Evolutionary conservation across 1,139 yeast species (phyloP).

Genomic region (Sugiyamaella xylanicola): DNA sequence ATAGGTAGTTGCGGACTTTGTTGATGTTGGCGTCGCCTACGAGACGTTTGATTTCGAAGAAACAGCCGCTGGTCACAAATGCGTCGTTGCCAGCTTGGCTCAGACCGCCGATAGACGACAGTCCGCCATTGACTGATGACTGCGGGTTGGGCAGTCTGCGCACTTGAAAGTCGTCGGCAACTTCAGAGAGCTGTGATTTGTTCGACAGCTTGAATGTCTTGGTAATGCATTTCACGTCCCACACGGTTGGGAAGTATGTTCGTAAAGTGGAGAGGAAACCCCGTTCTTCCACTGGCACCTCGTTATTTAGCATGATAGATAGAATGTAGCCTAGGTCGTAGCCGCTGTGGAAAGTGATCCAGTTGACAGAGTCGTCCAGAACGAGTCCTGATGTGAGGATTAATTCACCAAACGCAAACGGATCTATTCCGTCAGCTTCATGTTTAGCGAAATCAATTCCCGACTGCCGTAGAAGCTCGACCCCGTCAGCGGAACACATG

Average conservation of each 20-base stretch:
- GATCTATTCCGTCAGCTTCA: slow-evolving; percentile 76
- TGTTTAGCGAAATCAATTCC: slow-evolving; percentile 83
- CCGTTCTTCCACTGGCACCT: slow-evolving; percentile 78
- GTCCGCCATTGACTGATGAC: slow-evolving; percentile 30
- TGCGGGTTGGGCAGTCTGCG: slow-evolving; percentile 35
- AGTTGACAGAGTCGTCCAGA: slow-evolving; percentile 68
- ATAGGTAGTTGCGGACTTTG: slow-evolving; percentile 39
- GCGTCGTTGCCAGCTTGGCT: slow-evolving; percentile 58
- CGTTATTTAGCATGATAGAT: slow-evolving; percentile 71
- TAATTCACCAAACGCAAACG: slow-evolving; percentile 78
- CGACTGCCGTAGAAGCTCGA: slow-evolving; percentile 72
- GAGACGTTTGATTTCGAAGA: slow-evolving; percentile 51
- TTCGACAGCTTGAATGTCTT: slow-evolving; percentile 45
- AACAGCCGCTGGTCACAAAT: slow-evolving; percentile 52
- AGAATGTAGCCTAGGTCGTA: slow-evolving; percentile 91
- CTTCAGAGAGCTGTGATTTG: slow-evolving; percentile 44
- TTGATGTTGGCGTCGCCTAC: slow-evolving; percentile 41
- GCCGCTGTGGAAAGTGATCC: slow-evolving; percentile 91
- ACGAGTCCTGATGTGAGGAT: slow-evolving; percentile 85
- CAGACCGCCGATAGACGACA: slow-evolving; percentile 23
- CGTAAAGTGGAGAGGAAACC: slow-evolving; percentile 75
- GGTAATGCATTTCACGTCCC: slow-evolving; percentile 81
- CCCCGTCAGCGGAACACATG: slow-evolving; percentile 80
- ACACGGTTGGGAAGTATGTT: slow-evolving; percentile 77
- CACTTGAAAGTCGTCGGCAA: slow-evolving; percentile 54